phyloP scores from a whole-genome alignment of 2,329 filamentous ascomycete species.

The Beauveria sp. region DNA sequence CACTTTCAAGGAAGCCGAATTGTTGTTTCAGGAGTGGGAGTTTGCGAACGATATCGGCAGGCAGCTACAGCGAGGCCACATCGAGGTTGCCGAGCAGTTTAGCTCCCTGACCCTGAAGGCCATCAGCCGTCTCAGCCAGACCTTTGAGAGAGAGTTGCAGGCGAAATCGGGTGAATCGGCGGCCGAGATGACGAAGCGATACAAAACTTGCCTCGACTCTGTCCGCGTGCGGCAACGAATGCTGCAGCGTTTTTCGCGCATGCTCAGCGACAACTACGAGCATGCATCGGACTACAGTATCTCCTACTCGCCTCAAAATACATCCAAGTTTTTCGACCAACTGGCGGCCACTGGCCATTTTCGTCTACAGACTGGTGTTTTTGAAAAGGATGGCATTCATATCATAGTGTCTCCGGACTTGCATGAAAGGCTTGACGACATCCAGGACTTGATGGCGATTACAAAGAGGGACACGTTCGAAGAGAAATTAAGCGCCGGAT shows the following conservation, averaged over 20 bases:
- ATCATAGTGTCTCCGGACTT: constrained; percentile 79
- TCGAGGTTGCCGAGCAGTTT: constrained; percentile 97
- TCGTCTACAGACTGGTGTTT: constrained; percentile 63
- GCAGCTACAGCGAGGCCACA: constrained; percentile 85
- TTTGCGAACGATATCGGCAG: constrained; percentile 92
- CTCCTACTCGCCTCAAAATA: constrained; percentile 56
- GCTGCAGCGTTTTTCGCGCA: constrained; percentile 88
- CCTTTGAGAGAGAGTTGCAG: constrained; percentile 87
- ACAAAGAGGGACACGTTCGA: constrained; percentile 46
- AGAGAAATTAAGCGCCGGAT: constrained; percentile 66
- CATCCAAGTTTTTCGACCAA: constrained; percentile 73
- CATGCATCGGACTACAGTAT: constrained; percentile 95
- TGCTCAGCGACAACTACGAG: constrained; percentile 88
- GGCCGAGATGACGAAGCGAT: constrained; percentile 89
- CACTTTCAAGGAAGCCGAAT: constrained; percentile 97
- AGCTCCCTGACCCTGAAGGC: constrained; percentile 90
- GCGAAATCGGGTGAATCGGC: constrained; percentile 76
- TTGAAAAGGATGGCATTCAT: constrained; percentile 69
- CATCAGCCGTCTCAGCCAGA: constrained; percentile 75
- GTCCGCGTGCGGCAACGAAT: constrained; percentile 94
- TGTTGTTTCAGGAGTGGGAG: constrained; percentile 95
- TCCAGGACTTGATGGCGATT: constrained; percentile 76
- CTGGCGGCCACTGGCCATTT: constrained; percentile 81
- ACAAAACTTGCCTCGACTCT: constrained; percentile 91
- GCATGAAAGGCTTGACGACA: constrained; percentile 67